Evolutionary conservation across 345 rosid genomes (phyloP), one percentile per base, ranked within the genome.

Genomic region (Streptanthus diversifolius): DNA sequence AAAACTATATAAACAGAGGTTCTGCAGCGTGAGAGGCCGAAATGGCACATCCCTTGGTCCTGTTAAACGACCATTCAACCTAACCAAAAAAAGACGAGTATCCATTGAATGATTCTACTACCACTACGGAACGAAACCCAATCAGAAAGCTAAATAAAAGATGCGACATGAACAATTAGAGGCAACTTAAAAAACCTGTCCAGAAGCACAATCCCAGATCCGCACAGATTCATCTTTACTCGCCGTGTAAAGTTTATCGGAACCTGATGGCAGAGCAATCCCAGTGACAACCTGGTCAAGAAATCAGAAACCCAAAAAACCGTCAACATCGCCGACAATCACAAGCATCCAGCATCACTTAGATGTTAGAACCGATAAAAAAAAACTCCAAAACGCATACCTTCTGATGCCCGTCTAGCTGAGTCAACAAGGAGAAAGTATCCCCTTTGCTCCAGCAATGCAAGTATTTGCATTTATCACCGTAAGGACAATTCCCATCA

Each of bases 401-500:
- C 90, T 86, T 83, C 33, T 86, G 85, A 77, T 92, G 99, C 3
- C 97, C 98, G 35, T 95, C 99, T 18, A 95, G 96, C 68, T 86
- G 90, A 25, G 89, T 90, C 84, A 92, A 61, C 78, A 88, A 75
- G 1, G 85, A 70, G 73, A 95, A 90, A 19, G 82, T 54, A 17
- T 88, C 91, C 6, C 99, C 99, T 60, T 78, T 55, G 67, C 83
- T 87, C 99, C 99, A 92, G 3, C 85, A 84, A 84, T 95, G 98
- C 83, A 91, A 81, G 71, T 29, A 95, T 75, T 82, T 82, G 58
- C 98, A 90, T 70, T 75, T 84, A 10, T 95, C 97, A 21, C 90
- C 92, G 51, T 82, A 92, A 29, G 45, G 77, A 73, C 98, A 95
- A 27, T 68, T 84, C 63, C 97, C 98, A 77, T 88, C 96, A 70